Base-by-base conservation (phyloP, 129 eudicot genomes). In the Saussurea involucrata region DNA sequence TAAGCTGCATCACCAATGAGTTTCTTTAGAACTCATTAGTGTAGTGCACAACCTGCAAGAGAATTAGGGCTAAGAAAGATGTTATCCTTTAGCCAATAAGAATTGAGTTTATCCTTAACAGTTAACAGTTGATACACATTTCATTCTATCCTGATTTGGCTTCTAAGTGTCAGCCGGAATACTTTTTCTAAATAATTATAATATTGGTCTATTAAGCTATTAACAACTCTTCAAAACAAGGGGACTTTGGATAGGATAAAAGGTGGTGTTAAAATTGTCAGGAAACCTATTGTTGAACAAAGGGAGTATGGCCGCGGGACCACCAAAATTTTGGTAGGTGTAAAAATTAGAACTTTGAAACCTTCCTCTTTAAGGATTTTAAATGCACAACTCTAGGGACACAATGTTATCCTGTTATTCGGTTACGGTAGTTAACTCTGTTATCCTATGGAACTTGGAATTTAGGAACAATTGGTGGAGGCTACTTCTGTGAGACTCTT, bases 371-470 rank as follows among this genome's bases (percentile, higher is more conserved):
- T 13, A 29, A 64, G 63, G 32, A 75, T 21, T 61, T 44, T 36
- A 33, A 25, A 64, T 37, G 66, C 66, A 31, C 4, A 72, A 53
- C 49, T 40, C 64, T 74, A 61, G 79, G 27, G 58, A 67, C 21
- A 40, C 21, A 40, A 60, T 7, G 12, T 21, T 22, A 60, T 21
- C 13, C 12, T 8, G 28, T 60, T 4, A 2, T 60, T 60, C 28
- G 21, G 65, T 60, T 58, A 22, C 4, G 27, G 65, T 20, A 8
- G 15, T 60, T 22, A 60, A 60, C 27, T 20, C 64, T 68, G 21
- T 49, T 49, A 49, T 49, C 20, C 58, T 49, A 49, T 49, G 61
- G 8, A 53, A 53, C 8, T 0, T n/a, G 61, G 22, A 53, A 53
- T 53, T 53, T 53, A 53, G 61, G 61, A 53, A 53, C 22, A 53